phyloP scores from a whole-genome alignment of 2,329 filamentous ascomycete genomes.

The Diaporthe vexans region DNA sequence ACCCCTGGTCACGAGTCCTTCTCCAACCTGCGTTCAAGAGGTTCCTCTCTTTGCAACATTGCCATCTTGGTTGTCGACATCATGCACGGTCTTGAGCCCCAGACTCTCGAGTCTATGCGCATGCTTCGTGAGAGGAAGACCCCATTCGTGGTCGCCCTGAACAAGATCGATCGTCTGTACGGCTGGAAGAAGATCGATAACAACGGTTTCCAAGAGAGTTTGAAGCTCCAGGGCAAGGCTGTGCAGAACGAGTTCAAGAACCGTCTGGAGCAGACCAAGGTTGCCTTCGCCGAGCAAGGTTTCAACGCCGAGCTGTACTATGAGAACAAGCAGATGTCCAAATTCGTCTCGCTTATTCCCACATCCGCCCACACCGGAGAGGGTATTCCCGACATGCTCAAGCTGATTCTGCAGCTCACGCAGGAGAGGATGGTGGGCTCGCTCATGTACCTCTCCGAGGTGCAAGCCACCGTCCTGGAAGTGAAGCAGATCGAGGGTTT shows the following conservation, averaged over 20 bases:
- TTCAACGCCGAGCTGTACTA: slow-evolving; percentile 98
- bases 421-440: slow-evolving; percentile 98
- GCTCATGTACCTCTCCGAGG: slow-evolving; percentile 98
- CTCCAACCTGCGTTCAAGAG: slow-evolving; percentile 95
- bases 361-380: slow-evolving; percentile 99
- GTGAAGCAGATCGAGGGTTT: slow-evolving; percentile 99
- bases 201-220: slow-evolving; percentile 96
- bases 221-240: slow-evolving; percentile 86
- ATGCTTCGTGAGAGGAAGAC: slow-evolving; percentile 93
- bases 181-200: slow-evolving; percentile 99
- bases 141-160: slow-evolving; percentile 97
- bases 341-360: slow-evolving; percentile 93
- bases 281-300: slow-evolving; percentile 94
- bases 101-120: slow-evolving; percentile 97
- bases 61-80: slow-evolving; percentile 99
- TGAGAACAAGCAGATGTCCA: slow-evolving; percentile 98
- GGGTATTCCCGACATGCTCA: slow-evolving; percentile 98
- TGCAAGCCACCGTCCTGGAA: slow-evolving; percentile 97
- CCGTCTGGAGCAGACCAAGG: slow-evolving; percentile 89
- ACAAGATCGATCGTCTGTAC: slow-evolving; percentile 99
- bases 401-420: slow-evolving; percentile 90
- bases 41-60: slow-evolving; percentile 99
- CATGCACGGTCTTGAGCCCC: slow-evolving; percentile 98
- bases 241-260: slow-evolving; percentile 96
- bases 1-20: slow-evolving; percentile 99